Evolutionary conservation across 2,329 filamentous ascomycete species (phyloP), one percentile per base, ranked within the genome.

Genomic region (Fusarium mundagurra): DNA sequence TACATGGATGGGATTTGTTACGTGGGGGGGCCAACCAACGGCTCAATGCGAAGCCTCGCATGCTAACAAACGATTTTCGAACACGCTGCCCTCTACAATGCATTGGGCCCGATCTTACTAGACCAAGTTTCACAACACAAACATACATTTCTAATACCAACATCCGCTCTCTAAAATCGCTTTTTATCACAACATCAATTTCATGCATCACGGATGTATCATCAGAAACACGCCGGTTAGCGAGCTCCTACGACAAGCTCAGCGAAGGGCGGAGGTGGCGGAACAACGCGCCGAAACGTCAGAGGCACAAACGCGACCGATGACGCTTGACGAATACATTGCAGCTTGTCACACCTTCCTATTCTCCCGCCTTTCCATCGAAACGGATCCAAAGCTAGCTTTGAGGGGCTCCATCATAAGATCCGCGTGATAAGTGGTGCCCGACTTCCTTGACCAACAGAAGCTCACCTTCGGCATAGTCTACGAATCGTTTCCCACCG

Each of bases 61-160:
- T 29, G 33, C 33, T 34, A 13, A 34, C 33, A 34, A 34, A 34
- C 4, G 33, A 34, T 34, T 34, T 34, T 34, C 33, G 33, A 98
- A 98, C 88, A 33, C 31, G 31, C 31, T 33, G 31, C 31, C 31
- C 12, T 33, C 31, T 33, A 33, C 31, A 33, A 33, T 33, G 31
- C 31, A 33, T 33, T 33, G 31, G 31, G 31, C 31, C 31, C 31
- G 31, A 33, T 33, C 31, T 33, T 33, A 33, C 31, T 98, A 96
- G 88, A 98, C 96, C 44, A 95, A 95, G 83, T 91, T 44, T 44
- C 41, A 44, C 6, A 44, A 44, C 41, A 44, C 41, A 44, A 44
- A 44, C 22, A 44, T 13, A 44, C 41, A 10, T 44, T 24, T 44
- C n/a, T 16, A 16, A 24, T 44, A 22, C 41, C 11, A 44, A 44